A percentile compares a stretch with the other conserved stretches of the same genome.
phyloP scores from a whole-genome alignment of 768 basidiomycete genomes.

The Strobilomyces echinocephalus region DNA sequence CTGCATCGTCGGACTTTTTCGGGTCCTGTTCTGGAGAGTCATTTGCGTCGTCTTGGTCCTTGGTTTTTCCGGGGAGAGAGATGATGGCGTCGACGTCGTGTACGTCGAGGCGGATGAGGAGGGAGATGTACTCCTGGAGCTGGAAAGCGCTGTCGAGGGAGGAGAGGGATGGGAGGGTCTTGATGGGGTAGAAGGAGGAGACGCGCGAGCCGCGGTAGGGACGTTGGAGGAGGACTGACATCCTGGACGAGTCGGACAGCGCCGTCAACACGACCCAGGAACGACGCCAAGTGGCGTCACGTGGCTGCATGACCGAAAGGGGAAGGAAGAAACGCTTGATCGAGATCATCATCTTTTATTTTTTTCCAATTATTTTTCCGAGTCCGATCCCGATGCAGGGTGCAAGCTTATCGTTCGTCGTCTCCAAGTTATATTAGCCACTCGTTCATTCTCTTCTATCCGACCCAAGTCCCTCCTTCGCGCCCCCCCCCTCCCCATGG shows the following conservation, averaged over 20 bases:
- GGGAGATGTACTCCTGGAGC: slow-evolving; percentile 89
- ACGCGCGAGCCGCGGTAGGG: slow-evolving; percentile 75
- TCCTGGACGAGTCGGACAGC: slow-evolving; percentile 1
- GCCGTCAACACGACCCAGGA: not conserved
- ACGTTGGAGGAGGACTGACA: slow-evolving; percentile 43
- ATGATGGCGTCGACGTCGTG: slow-evolving; percentile 85
- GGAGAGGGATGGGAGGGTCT: slow-evolving; percentile 61
- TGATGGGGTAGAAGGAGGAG: slow-evolving; percentile 75
- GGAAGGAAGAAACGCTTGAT: not conserved
- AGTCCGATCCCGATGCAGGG: slow-evolving; percentile 1
- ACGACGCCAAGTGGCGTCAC: slow-evolving; percentile 6
- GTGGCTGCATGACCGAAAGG: slow-evolving; percentile 8
- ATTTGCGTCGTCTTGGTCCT: slow-evolving; percentile 22
- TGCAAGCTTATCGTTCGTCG: slow-evolving; percentile 2
- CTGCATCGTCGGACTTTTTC: slow-evolving; percentile 27
- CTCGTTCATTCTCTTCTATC: not conserved
- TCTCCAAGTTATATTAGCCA: slow-evolving; percentile 11
- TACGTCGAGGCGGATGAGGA: slow-evolving; percentile 79
- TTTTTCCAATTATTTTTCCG: not conserved
- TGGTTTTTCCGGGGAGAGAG: slow-evolving; percentile 58
- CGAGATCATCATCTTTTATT: not conserved
- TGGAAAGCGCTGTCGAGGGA: slow-evolving; percentile 90
- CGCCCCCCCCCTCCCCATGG: slow-evolving; percentile 17
- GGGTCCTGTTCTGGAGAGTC: slow-evolving; percentile 29
- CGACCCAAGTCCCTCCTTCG: slow-evolving; percentile 4